These are phyloP conservation scores for Graphilbum sp. DNA, from an alignment of 2,329 filamentous ascomycete genomes.

Conservation along the genomic window DNA sequence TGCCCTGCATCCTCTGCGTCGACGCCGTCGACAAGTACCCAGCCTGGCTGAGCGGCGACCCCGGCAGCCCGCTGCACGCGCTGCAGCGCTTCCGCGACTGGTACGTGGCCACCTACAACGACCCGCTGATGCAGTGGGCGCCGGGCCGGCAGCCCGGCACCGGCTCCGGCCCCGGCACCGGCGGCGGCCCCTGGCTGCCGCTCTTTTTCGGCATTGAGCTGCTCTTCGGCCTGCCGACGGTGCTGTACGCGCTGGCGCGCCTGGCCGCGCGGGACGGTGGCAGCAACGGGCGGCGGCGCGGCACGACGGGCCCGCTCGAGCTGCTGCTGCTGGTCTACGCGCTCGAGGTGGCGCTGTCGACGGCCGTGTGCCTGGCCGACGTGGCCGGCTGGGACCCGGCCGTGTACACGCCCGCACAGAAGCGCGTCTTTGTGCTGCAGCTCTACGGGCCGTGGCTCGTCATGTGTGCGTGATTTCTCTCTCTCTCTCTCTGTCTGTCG, in stretches of 20 bases:
- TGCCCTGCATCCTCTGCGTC: conserved; percentile 13
- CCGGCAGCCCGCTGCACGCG: conserved; percentile 29
- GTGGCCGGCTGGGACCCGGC: conserved; percentile 30
- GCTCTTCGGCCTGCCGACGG: conserved; percentile 32
- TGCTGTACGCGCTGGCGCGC: conserved; percentile 27
- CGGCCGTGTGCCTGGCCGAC: conserved; percentile 33
- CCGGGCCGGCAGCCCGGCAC: conserved; percentile 8
- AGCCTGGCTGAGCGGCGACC: conserved; percentile 22
- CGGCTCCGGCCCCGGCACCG: background rate
- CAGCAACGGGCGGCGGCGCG: background rate
- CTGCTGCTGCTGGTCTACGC: conserved; percentile 34
- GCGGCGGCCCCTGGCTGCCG: conserved; percentile 29
- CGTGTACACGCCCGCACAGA: conserved; percentile 26
- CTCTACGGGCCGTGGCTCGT: conserved; percentile 35
- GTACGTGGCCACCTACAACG: conserved; percentile 32
- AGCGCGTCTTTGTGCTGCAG: conserved; percentile 28
- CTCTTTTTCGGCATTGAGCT: conserved; percentile 34
- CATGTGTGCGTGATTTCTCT: conserved; percentile 27
- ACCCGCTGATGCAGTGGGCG: conserved; percentile 32
- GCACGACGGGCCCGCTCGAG: conserved; percentile 25
- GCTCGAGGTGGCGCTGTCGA: conserved; percentile 33
- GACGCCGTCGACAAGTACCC: conserved; percentile 40
- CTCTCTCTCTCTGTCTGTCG: conserved; percentile 1
- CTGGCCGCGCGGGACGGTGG: conserved; percentile 13
- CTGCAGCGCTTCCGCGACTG: conserved; percentile 26